phyloP scores from a whole-genome alignment of 1,139 yeast genomes.

The Saccharomyces hybrid region DNA sequence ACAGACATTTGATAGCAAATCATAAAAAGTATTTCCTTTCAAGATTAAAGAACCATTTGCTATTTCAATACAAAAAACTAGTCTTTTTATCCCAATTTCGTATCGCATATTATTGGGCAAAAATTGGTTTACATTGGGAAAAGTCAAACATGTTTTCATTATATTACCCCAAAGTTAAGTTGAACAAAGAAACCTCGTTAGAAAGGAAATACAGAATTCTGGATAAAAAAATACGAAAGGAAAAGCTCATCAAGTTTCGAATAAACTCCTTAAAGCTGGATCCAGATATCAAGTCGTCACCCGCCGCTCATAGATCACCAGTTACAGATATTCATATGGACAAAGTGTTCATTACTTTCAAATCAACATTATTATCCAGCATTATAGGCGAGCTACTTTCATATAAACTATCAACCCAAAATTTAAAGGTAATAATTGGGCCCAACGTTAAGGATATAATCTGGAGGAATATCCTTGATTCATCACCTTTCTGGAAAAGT shows the following conservation, averaged over 20 bases:
- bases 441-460: conserved; percentile 51
- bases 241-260: neutral
- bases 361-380: conserved; percentile 41
- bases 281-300: neutral
- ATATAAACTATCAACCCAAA: conserved; percentile 37
- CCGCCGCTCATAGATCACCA: conserved; percentile 8
- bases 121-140: neutral
- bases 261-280: neutral
- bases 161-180: neutral
- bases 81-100: neutral
- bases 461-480: conserved; percentile 47
- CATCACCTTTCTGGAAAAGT: conserved; percentile 32
- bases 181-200: neutral
- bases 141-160: neutral
- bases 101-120: neutral
- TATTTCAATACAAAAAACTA: neutral
- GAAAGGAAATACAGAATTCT: neutral
- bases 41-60: neutral
- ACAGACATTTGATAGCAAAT: neutral
- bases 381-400: conserved; percentile 49
- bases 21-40: neutral
- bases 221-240: neutral
- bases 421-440: conserved; percentile 41
- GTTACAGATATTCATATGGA: conserved; percentile 12
- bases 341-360: conserved; percentile 49